A percentile compares a stretch with the other conserved stretches of the same genome.
Evolutionary conservation across 371 early-diverging fungal genomes (phyloP).

Genomic region (Caulochytrium protostelioides): DNA sequence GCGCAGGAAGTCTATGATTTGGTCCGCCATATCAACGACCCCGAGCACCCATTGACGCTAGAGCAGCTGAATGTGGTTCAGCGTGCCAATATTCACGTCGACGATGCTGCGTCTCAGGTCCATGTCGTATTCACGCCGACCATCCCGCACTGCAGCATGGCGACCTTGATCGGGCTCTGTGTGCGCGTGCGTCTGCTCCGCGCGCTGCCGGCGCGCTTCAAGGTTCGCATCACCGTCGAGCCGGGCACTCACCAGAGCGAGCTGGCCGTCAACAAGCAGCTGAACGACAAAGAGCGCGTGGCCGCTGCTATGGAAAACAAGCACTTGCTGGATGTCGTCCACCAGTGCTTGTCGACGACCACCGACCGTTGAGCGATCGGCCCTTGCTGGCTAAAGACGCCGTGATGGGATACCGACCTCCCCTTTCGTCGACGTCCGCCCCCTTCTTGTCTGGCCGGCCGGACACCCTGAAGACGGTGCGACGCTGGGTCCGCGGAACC

Average conservation of each 20-base stretch:
- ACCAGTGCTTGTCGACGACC: constrained; percentile 73
- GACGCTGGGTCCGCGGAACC: too few relatives aligned
- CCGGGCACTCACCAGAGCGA: constrained; percentile 93
- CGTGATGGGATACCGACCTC: too few relatives aligned
- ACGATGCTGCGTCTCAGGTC: constrained; percentile 39
- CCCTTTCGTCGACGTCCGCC: too few relatives aligned
- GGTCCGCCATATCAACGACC: constrained; percentile 93
- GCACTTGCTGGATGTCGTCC: constrained; percentile 78
- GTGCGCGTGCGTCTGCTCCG: constrained; percentile 79
- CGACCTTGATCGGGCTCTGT: constrained; percentile 94
- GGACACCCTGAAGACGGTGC: too few relatives aligned
- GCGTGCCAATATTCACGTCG: constrained; percentile 56
- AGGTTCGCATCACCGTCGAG: constrained; percentile 70
- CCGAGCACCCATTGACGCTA: constrained; percentile 91
- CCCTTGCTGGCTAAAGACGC: too few relatives aligned
- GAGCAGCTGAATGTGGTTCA: constrained; percentile 88
- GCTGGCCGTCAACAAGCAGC: constrained; percentile 86
- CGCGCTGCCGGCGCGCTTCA: constrained; percentile 69
- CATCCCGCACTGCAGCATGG: constrained; percentile 99
- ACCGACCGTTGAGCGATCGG: too few relatives aligned
- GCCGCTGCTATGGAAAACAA: constrained; percentile 95
- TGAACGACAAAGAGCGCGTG: constrained; percentile 98
- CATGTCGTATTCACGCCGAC: constrained; percentile 85
- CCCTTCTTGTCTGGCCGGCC: too few relatives aligned
- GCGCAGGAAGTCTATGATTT: constrained; percentile 77